These are phyloP conservation scores for Cladophialophora yegresii DNA, from an alignment of 2,329 filamentous ascomycete genomes.

Conservation along the genomic window DNA sequence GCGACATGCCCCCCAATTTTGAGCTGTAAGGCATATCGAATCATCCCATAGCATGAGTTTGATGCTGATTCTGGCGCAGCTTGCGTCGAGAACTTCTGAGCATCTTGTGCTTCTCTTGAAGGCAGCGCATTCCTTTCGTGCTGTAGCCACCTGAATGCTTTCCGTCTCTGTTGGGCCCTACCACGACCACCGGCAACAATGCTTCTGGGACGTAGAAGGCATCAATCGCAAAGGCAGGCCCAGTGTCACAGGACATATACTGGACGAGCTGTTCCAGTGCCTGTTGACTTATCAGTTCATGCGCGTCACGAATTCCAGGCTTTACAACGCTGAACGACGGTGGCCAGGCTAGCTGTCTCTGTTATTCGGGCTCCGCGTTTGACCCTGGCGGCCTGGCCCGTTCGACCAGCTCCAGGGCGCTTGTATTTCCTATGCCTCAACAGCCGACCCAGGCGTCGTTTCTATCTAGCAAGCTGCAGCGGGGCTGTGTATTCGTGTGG, in stretches of 20 bases:
- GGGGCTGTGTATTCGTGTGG: conserved; percentile 8
- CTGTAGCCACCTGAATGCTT: no score
- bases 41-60: no score
- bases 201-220: no score
- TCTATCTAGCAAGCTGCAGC: neutral
- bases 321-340: conserved; percentile 10
- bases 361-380: conserved; percentile 5
- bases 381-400: neutral
- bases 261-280: conserved; percentile 1
- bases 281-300: conserved; percentile 10
- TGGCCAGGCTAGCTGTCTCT: conserved; percentile 9
- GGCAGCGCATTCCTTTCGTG: no score
- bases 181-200: no score
- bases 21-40: no score
- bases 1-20: no score
- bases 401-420: conserved; percentile 16
- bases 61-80: no score
- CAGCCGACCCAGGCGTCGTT: conserved; percentile 3
- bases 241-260: neutral
- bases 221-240: no score
- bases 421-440: conserved; percentile 12
- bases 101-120: no score
- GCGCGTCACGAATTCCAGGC: conserved; percentile 1
- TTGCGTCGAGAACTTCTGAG: no score
- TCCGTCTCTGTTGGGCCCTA: no score